Evolutionary conservation across 2,329 filamentous ascomycete species (phyloP).

Genomic region (Hypoxylon sp.): DNA sequence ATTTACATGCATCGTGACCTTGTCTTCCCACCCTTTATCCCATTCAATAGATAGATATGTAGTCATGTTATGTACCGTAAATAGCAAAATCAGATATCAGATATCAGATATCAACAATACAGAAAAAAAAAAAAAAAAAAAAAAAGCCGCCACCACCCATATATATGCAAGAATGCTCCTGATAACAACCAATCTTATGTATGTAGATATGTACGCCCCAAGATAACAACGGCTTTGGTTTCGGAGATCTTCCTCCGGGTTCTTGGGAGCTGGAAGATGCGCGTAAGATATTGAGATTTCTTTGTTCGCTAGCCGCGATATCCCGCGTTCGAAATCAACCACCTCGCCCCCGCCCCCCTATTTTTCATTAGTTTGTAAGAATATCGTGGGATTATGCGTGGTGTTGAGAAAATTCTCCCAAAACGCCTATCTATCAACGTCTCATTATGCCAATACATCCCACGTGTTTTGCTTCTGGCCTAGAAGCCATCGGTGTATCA

Average conservation of each 20-base stretch:
- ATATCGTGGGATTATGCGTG: no score
- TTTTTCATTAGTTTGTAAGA: no score
- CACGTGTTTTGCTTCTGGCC: no score
- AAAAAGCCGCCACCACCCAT: constrained; percentile 2
- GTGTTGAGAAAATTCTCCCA: no score
- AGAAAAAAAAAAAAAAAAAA: constrained; percentile 12
- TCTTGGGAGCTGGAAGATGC: not conserved
- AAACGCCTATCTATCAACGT: no score
- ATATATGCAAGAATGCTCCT: constrained; percentile 19
- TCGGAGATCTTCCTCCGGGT: not conserved
- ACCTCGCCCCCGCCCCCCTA: not conserved
- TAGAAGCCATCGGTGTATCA: no score
- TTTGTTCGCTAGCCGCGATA: not conserved
- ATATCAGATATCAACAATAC: no score
- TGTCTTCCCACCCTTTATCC: constrained; percentile 2
- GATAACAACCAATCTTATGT: constrained; percentile 21
- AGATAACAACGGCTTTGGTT: not conserved
- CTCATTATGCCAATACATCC: no score
- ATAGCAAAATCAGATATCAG: no score
- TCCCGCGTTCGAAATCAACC: not conserved
- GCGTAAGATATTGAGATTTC: not conserved
- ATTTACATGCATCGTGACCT: constrained; percentile 14
- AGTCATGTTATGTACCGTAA: no score
- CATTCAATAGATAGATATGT: constrained; percentile 9
- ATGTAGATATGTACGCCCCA: not conserved